Base-by-base conservation (phyloP, 352 stramenopile genomes). In the Globisporangium iwayamae region DNA sequence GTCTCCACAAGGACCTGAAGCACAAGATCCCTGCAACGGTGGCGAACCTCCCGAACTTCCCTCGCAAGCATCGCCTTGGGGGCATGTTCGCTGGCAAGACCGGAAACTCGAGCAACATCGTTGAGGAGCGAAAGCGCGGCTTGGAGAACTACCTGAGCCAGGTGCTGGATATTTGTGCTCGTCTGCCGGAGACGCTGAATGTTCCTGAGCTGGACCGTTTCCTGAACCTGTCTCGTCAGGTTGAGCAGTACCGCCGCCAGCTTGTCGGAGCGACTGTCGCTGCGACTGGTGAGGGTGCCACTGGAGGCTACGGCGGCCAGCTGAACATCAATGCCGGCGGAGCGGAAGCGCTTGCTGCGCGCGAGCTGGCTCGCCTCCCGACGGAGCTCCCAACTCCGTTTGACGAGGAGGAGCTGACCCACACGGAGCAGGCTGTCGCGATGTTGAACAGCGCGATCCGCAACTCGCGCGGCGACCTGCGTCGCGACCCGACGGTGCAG, bases 171-270 rank as follows among this genome's bases (percentile, higher is more conserved):
- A 76, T 94, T 47, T 96, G 87, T 32, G 85, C 87, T 38, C 87
- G 81, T 59, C 74, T 96, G 47, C 85, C 87, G 0, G 79, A 87
- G 51, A 93, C 81, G 34, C 69, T 96, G 20, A 91, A 87, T 22
- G 87, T 96, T 45, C 87, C 85, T 1, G 87, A 96, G 68, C 73
- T 96, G 30, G 87, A 96, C 52, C 85, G 87, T 38, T 96, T 96
- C 68, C 66, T 96, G 45, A 94, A 93, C 66, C 62, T 96, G 48
- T 96, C 87, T 58, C 85, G 87, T 55, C 85, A 93, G 66, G 83
- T 96, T 38, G 83, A 94, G 67, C 87, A 94, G 68, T 88, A 84
- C 70, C 87, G 85, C 41, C 87, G 87, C 62, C 81, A 93, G 71
- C 68, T 91, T 5, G 56, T 79, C 52, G 60, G 67, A 25, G 66